Conservation (phyloP, 805 yeast genomes). For the Teunomyces gatunensis region DNA sequence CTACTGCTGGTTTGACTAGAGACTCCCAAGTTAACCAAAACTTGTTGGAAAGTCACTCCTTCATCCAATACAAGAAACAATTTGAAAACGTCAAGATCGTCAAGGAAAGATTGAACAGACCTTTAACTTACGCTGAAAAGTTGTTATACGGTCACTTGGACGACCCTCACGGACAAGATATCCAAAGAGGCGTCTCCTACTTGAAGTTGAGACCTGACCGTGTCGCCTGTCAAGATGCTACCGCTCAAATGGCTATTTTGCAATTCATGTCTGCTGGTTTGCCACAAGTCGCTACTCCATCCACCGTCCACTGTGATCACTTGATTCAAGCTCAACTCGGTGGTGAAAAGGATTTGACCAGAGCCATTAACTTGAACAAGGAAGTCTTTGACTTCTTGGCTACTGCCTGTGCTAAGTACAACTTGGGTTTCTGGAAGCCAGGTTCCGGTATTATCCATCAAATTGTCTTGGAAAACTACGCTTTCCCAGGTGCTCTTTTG, state of each 20-base stretch:
- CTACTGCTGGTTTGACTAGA: constrained; percentile 51
- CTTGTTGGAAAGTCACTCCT: constrained; percentile 77
- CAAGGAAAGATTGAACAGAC: constrained; percentile 76
- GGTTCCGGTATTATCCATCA: constrained; percentile 98
- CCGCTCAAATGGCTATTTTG: constrained; percentile 96
- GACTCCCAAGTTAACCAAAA: constrained; percentile 81
- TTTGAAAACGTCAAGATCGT: constrained; percentile 85
- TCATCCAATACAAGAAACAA: constrained; percentile 88
- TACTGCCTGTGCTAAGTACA: constrained; percentile 89
- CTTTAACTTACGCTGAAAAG: constrained; percentile 94
- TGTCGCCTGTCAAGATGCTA: constrained; percentile 98
- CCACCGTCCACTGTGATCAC: constrained; percentile 97
- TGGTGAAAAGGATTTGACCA: constrained; percentile 77
- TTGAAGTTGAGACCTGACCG: constrained; percentile 95
- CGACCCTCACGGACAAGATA: constrained; percentile 84
- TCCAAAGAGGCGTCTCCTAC: constrained; percentile 84
- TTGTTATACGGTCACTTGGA: constrained; percentile 92
- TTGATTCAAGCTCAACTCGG: constrained; percentile 95
- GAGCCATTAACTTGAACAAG: constrained; percentile 85
- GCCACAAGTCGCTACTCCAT: constrained; percentile 89
- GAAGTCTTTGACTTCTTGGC: constrained; percentile 93
- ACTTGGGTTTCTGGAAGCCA: constrained; percentile 98
- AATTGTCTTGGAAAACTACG: constrained; percentile 92
- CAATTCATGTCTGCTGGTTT: constrained; percentile 96
- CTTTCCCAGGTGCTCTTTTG: constrained; percentile 95